Evolutionary conservation across 1,284 basidiomycete genomes (phyloP).

Genomic region (Rhodotorula sp.): DNA sequence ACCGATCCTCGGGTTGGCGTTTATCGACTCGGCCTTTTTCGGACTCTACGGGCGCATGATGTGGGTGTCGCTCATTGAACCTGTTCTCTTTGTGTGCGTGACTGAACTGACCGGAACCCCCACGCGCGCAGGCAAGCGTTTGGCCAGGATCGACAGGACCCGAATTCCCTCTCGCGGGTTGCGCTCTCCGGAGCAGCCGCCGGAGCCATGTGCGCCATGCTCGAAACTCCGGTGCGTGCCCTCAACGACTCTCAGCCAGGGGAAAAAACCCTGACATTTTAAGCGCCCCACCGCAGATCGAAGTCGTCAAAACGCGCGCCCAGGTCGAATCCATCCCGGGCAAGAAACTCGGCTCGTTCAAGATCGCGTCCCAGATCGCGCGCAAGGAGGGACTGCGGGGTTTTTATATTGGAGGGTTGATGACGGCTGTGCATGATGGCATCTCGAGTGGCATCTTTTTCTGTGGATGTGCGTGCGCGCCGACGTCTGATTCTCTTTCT

Average conservation of each 20-base stretch:
- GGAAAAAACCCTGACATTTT: neutral
- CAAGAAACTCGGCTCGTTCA: slow-evolving; percentile 43
- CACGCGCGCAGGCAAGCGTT: slow-evolving; percentile 26
- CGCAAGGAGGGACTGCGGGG: slow-evolving; percentile 43
- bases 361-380: slow-evolving; percentile 44
- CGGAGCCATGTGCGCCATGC: slow-evolving; percentile 45
- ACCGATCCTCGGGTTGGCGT: slow-evolving; percentile 46
- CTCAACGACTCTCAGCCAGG: neutral
- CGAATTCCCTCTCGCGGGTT: slow-evolving; percentile 38
- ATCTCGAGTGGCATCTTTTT: slow-evolving; percentile 47
- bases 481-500: too few relatives aligned
- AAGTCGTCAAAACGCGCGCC: slow-evolving; percentile 47
- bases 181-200: slow-evolving; percentile 45
- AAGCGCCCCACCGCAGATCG: slow-evolving; percentile 36
- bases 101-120: too few relatives aligned
- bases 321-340: slow-evolving; percentile 43
- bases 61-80: slow-evolving; percentile 22
- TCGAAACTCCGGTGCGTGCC: slow-evolving; percentile 44
- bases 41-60: slow-evolving; percentile 45
- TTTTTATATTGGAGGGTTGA: slow-evolving; percentile 47
- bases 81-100: neutral
- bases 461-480: slow-evolving; percentile 36
- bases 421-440: slow-evolving; percentile 46
- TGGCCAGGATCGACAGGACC: slow-evolving; percentile 46
- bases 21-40: slow-evolving; percentile 48